Conservation (phyloP, 768 basidiomycete species). For the Auriscalpium vulgare region DNA sequence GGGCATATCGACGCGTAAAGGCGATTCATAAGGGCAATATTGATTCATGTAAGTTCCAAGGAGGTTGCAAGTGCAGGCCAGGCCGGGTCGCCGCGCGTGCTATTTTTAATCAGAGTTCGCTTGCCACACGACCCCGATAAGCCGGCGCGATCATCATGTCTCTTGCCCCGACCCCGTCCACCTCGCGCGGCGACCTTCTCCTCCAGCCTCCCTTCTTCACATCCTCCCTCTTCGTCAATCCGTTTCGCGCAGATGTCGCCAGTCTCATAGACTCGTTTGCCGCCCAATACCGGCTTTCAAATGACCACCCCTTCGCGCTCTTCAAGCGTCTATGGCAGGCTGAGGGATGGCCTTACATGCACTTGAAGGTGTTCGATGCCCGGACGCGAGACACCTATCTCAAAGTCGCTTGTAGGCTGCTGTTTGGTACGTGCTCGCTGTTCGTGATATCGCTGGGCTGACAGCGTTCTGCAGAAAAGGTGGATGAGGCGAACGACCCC, state of each 20-base stretch:
- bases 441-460: not conserved
- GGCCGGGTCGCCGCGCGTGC: too few species aligned
- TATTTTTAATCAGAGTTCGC: too few species aligned
- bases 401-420: constrained; percentile 48
- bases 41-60: too few species aligned
- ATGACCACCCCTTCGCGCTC: constrained; percentile 46
- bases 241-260: constrained; percentile 57
- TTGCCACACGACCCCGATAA: not conserved
- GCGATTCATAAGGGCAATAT: too few species aligned
- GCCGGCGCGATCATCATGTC: constrained; percentile 24
- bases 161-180: constrained; percentile 46
- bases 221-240: constrained; percentile 61
- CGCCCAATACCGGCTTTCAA: constrained; percentile 33
- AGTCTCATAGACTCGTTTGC: constrained; percentile 44
- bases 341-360: constrained; percentile 69
- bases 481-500: constrained; percentile 39
- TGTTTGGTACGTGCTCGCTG: constrained; percentile 44
- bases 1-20: too few species aligned
- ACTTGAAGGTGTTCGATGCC: constrained; percentile 65
- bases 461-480: constrained; percentile 38
- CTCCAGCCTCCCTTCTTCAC: constrained; percentile 76
- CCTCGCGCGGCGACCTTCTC: constrained; percentile 49
- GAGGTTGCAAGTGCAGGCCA: too few species aligned
- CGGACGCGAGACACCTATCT: constrained; percentile 60
- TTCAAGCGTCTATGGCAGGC: constrained; percentile 67